A percentile compares a stretch with the other conserved stretches of the same genome.
These are phyloP conservation scores for Micromonas commoda DNA, from an alignment of 139 green algal species.

Conservation along the genomic window DNA sequence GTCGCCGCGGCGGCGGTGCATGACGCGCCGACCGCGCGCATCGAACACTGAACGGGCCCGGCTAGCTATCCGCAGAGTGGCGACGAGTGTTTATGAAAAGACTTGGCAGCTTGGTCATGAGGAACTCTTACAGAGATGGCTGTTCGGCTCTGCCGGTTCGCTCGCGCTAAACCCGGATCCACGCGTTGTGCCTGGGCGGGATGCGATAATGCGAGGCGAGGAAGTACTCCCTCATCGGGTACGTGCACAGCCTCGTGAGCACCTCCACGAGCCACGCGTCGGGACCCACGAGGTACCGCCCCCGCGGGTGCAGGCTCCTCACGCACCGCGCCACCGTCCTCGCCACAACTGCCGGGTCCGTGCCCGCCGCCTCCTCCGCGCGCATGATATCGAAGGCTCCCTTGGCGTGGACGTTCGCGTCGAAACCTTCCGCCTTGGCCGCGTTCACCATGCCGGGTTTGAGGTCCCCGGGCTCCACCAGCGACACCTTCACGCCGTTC, in stretches of 20 bases:
- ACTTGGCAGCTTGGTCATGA: too few species aligned
- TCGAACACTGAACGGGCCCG: too few species aligned
- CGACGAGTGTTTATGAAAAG: too few species aligned
- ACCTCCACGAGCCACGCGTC: slow-evolving; percentile 12
- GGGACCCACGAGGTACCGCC: not conserved
- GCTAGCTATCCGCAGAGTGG: too few species aligned
- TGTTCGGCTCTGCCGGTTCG: too few species aligned
- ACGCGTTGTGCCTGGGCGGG: slow-evolving; percentile 1
- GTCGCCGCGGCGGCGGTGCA: too few species aligned
- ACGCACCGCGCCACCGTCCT: not conserved
- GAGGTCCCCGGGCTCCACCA: slow-evolving; percentile 9
- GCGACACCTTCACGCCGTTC: not conserved
- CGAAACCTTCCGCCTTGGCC: not conserved
- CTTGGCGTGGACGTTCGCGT: not conserved
- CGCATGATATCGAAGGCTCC: slow-evolving; percentile 12
- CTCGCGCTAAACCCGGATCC: not conserved
- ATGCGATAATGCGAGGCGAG: slow-evolving; percentile 17
- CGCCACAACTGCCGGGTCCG: not conserved
- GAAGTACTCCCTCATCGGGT: slow-evolving; percentile 6
- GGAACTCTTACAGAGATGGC: too few species aligned
- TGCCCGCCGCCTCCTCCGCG: not conserved
- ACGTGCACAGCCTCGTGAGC: not conserved
- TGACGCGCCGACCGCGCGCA: too few species aligned
- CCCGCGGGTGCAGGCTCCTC: not conserved
- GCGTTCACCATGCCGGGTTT: slow-evolving; percentile 15